Conservation (phyloP, 2,329 filamentous ascomycete genomes). For the Ambrosiella beaveri region DNA sequence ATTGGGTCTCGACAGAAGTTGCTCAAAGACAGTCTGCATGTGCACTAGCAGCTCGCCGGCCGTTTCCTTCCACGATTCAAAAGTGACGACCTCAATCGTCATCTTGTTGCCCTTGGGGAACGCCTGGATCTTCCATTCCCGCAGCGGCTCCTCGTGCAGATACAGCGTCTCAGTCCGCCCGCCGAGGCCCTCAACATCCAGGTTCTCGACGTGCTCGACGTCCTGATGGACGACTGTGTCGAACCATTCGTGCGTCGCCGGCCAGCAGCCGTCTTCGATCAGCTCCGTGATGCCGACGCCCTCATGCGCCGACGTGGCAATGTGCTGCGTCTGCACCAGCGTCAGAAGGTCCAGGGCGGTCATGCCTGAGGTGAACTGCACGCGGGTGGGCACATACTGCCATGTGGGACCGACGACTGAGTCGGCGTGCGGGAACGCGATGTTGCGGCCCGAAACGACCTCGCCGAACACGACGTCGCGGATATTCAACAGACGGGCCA, state of each 20-base stretch:
- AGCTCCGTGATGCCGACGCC: slow-evolving; percentile 38
- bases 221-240: slow-evolving; percentile 43
- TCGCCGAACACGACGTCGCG: slow-evolving; percentile 48
- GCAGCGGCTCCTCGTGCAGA: slow-evolving; percentile 37
- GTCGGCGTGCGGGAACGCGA: slow-evolving; percentile 32
- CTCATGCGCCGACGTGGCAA: slow-evolving; percentile 37
- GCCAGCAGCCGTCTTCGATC: slow-evolving; percentile 30
- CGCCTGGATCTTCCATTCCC: slow-evolving; percentile 44
- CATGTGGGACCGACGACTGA: slow-evolving; percentile 47
- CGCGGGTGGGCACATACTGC: slow-evolving; percentile 48
- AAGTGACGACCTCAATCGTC: slow-evolving; percentile 42
- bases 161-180: slow-evolving; percentile 40
- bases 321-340: slow-evolving; percentile 38
- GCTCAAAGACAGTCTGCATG: slow-evolving; percentile 25
- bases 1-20: slow-evolving; percentile 22
- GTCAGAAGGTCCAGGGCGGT: slow-evolving; percentile 34
- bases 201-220: slow-evolving; percentile 41
- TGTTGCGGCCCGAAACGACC: slow-evolving; percentile 47
- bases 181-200: slow-evolving; percentile 21
- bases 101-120: slow-evolving; percentile 34
- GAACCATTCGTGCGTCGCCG: slow-evolving; percentile 26
- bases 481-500: slow-evolving; percentile 34
- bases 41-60: slow-evolving; percentile 34
- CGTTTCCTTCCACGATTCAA: slow-evolving; percentile 35
- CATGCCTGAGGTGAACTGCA: slow-evolving; percentile 33